These are phyloP conservation scores for Fusarium sacchari DNA, from an alignment of 2,329 filamentous ascomycete species.

Conservation along the genomic window DNA sequence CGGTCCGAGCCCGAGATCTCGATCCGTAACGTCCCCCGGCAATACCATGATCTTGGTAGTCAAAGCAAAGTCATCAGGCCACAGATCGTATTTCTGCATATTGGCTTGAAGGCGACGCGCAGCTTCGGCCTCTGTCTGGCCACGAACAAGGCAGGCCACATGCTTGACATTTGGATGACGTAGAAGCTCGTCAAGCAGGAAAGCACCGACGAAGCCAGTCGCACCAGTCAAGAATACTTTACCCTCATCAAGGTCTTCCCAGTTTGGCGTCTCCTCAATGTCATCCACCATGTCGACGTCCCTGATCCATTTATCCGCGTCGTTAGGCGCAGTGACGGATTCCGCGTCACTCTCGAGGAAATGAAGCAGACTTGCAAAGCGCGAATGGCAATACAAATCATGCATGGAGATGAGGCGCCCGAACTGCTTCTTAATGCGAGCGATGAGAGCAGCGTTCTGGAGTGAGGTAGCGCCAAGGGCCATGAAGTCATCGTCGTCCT, in stretches of 20 bases:
- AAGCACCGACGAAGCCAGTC: not conserved
- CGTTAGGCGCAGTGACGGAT: not conserved
- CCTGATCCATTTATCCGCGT: not conserved
- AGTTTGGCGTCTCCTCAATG: not conserved
- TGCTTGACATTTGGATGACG: not conserved
- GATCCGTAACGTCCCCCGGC: not conserved
- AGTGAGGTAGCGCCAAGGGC: not conserved
- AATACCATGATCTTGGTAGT: not conserved
- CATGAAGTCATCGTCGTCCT: not conserved
- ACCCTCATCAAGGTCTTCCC: not conserved
- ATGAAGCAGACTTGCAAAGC: not conserved
- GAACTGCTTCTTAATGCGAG: not conserved
- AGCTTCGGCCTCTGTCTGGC: not conserved
- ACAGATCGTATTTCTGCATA: not conserved
- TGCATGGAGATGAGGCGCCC: conserved; percentile 1
- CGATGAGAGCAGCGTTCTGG: conserved; percentile 1
- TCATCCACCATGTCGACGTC: not conserved
- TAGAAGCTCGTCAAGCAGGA: not conserved
- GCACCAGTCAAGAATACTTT: not conserved
- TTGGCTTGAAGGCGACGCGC: not conserved
- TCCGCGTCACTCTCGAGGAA: not conserved
- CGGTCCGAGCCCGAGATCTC: not conserved
- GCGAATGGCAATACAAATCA: conserved; percentile 1
- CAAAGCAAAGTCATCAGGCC: not conserved
- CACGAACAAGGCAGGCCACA: not conserved